phyloP scores from a whole-genome alignment of 2,329 filamentous ascomycete genomes.

The Pseudocercospora macadamiae region DNA sequence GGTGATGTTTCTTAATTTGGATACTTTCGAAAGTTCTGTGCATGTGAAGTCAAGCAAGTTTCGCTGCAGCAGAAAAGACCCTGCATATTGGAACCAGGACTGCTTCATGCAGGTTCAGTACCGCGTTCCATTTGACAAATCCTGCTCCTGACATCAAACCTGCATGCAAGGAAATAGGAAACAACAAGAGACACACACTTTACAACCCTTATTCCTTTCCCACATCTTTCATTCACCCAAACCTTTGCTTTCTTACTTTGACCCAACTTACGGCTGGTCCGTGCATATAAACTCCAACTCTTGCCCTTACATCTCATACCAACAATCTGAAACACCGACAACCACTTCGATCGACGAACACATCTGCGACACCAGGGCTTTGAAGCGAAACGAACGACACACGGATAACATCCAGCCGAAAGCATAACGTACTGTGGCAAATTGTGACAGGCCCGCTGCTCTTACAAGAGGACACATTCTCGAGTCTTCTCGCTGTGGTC shows the following conservation, averaged over 20 bases:
- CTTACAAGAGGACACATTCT: too few relatives aligned
- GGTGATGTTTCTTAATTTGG: too few relatives aligned
- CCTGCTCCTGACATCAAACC: slow-evolving; percentile 6
- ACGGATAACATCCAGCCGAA: neutral
- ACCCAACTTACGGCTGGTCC: neutral
- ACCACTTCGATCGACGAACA: neutral
- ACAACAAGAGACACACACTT: neutral
- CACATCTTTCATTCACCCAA: neutral
- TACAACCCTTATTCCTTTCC: neutral
- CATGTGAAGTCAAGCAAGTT: neutral
- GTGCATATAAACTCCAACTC: neutral
- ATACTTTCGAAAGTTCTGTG: neutral
- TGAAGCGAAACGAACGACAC: neutral
- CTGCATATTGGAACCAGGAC: slow-evolving; percentile 4
- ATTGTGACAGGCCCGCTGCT: neutral
- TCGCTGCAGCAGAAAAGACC: neutral
- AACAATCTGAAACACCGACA: neutral
- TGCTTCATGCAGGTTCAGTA: slow-evolving; percentile 1
- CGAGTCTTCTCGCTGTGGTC: too few relatives aligned
- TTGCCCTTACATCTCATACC: neutral
- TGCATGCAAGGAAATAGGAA: slow-evolving; percentile 6
- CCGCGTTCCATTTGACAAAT: slow-evolving; percentile 15
- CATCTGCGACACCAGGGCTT: neutral
- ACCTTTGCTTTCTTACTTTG: neutral
- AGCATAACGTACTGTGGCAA: neutral